Evolutionary conservation across 345 rosid species (phyloP), one percentile per base, ranked within the genome.

Genomic region (Lumnitzera racemosa): DNA sequence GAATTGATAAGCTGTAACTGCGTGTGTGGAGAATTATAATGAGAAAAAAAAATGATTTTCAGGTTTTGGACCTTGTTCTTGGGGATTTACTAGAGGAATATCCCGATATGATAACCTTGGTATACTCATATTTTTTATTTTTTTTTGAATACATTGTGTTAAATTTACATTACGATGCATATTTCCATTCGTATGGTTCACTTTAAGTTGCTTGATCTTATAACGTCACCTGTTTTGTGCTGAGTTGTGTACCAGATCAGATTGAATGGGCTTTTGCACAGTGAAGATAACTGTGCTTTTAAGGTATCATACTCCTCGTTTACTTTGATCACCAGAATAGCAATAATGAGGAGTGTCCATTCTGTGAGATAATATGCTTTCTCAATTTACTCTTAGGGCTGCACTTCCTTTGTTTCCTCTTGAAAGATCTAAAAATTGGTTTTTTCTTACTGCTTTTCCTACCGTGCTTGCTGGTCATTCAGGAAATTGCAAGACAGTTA

Each of bases 401-500:
- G 25, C 49, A 27, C 27, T 54, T 46, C n/a, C 24, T 15, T 14
- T 31, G 49, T 50, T 43, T 61, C 46, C 23, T 36, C 46, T 47
- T 29, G 2, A 27, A 27, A 43, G n/a, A 55, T 50, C 36, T 29
- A 49, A 11, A 31, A 13, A 36, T 57, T 23, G 13, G 17, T 24
- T 13, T 13, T 20, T 51, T 20, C 50, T 43, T 43, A 25, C 23
- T 50, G 57, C 46, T 53, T 31, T 51, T 46, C 60, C 41, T 63
- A 41, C 52, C 59, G 50, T 70, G 72, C 20, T 61, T 58, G 46
- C 47, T 58, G 15, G 46, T 20, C 60, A 23, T 60, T 61, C 81
- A 87, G 97, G 99, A 90, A 84, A 88, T 84, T 69, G 87, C 97
- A 46, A 84, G 87, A 68, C 97, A 92, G 68, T 76, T 92, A 55